Percentiles rank a stretch among this genome's conserved stretches.
Evolutionary conservation across 768 basidiomycete species (phyloP).

Genomic region (Cubamyces lactineus): DNA sequence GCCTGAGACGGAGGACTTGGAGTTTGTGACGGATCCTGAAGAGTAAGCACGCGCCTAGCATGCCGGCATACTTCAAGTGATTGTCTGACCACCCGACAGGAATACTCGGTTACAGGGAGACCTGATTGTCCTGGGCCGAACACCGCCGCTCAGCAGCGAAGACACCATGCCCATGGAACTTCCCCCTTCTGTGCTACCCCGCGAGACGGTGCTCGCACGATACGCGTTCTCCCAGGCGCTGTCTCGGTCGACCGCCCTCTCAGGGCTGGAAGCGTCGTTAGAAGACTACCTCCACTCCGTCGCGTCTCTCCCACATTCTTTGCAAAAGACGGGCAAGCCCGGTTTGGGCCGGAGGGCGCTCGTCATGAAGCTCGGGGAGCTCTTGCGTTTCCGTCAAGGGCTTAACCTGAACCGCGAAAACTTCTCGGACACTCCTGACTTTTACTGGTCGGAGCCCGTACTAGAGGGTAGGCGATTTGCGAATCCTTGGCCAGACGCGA

Average conservation of each 20-base stretch:
- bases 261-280: conserved; percentile 82
- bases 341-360: conserved; percentile 80
- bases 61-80: conserved; percentile 6
- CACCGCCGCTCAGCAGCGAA: conserved; percentile 58
- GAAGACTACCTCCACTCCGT: conserved; percentile 85
- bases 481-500: not conserved
- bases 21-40: conserved; percentile 88
- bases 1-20: conserved; percentile 86
- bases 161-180: conserved; percentile 48
- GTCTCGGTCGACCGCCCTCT: conserved; percentile 84
- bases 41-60: conserved; percentile 58
- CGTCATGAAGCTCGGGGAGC: conserved; percentile 89
- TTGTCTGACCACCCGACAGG: conserved; percentile 43
- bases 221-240: conserved; percentile 93
- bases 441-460: conserved; percentile 94
- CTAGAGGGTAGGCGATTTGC: conserved; percentile 64
- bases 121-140: conserved; percentile 83
- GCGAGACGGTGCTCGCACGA: conserved; percentile 77
- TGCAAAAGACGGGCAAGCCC: conserved; percentile 81
- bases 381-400: conserved; percentile 91
- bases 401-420: conserved; percentile 90
- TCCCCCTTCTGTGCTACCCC: conserved; percentile 58
- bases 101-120: conserved; percentile 89
- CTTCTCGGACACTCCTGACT: conserved; percentile 86
- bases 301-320: conserved; percentile 73